Conservation (phyloP, 1,284 basidiomycete genomes). For the Tilletia setariae region DNA sequence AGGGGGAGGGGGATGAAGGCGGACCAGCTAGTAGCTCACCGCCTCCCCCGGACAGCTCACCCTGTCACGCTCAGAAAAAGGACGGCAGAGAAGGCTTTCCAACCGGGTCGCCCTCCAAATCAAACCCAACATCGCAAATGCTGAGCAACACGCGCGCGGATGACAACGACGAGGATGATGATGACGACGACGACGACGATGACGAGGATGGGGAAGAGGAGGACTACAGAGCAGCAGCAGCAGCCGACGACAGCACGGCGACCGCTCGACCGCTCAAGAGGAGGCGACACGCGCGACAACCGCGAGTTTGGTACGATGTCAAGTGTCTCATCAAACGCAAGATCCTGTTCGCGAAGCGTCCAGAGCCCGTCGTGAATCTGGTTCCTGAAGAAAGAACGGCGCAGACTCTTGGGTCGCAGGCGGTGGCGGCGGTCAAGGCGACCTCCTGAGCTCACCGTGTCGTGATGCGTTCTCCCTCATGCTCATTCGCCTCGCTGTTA, state of each 20-base stretch:
- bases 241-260: constrained; percentile 20
- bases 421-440: not conserved
- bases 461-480: not conserved
- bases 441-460: not conserved
- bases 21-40: constrained; percentile 6
- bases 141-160: not conserved
- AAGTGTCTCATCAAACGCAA: constrained; percentile 47
- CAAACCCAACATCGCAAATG: not conserved
- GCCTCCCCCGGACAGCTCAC: constrained; percentile 16
- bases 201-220: constrained; percentile 22
- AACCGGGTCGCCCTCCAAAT: not conserved
- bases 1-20: constrained; percentile 12
- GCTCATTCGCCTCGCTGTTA: not conserved
- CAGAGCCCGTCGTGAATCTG: constrained; percentile 42
- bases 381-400: not conserved
- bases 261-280: constrained; percentile 3
- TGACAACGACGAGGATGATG: constrained; percentile 9
- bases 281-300: not conserved
- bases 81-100: not conserved
- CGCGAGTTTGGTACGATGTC: constrained; percentile 37
- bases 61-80: constrained; percentile 14
- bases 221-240: constrained; percentile 21
- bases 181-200: not conserved
- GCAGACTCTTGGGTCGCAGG: not conserved
- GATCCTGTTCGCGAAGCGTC: constrained; percentile 44